These are phyloP conservation scores for Teratosphaeria nubilosa DNA, from an alignment of 2,329 filamentous ascomycete genomes.

Conservation along the genomic window DNA sequence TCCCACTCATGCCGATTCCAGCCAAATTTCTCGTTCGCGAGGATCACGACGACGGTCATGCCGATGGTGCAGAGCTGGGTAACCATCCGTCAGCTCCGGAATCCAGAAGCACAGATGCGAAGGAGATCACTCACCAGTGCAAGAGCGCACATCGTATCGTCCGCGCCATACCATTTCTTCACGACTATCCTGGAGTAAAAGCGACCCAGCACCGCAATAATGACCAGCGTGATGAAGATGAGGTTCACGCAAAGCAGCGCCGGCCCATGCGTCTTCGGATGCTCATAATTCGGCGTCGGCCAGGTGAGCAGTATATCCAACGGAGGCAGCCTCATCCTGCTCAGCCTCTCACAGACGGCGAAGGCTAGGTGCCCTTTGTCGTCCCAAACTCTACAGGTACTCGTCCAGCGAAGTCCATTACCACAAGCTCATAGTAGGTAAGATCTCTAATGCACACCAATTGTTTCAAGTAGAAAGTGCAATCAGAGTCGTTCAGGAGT, in stretches of 20 bases:
- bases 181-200: slow-evolving; percentile 32
- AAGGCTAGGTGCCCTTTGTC: neutral
- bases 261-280: slow-evolving; percentile 31
- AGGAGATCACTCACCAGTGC: slow-evolving; percentile 24
- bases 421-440: neutral
- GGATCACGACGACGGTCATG: slow-evolving; percentile 29
- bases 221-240: slow-evolving; percentile 29
- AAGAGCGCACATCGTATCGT: slow-evolving; percentile 33
- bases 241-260: slow-evolving; percentile 31
- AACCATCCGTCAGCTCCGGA: neutral
- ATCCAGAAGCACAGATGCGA: neutral
- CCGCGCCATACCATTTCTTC: slow-evolving; percentile 33
- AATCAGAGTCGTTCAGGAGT: neutral
- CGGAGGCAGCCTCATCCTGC: slow-evolving; percentile 19
- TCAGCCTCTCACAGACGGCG: neutral
- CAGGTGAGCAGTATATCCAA: slow-evolving; percentile 27
- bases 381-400: neutral
- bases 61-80: slow-evolving; percentile 28
- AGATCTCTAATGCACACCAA: neutral
- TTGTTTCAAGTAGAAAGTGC: neutral
- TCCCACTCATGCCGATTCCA: slow-evolving; percentile 38
- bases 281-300: slow-evolving; percentile 32
- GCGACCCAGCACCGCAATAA: slow-evolving; percentile 27
- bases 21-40: slow-evolving; percentile 32
- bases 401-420: neutral